Conservation (phyloP, 2,329 filamentous ascomycete genomes). For the Alternaria ethzedia region DNA sequence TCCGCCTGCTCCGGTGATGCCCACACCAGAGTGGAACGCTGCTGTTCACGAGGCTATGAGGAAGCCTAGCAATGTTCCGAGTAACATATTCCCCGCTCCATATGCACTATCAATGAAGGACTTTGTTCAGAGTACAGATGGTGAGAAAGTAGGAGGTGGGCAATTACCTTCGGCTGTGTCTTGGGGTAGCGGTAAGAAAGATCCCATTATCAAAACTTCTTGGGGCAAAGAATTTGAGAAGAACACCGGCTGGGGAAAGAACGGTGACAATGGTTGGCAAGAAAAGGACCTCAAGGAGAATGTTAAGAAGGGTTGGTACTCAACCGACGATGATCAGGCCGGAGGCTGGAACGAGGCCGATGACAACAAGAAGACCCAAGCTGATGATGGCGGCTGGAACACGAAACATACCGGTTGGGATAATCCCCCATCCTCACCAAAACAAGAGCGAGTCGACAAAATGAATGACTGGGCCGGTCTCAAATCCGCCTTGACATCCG, state of each 20-base stretch:
- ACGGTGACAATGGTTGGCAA: not conserved
- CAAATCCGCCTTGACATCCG: not conserved
- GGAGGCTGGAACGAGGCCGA: not conserved
- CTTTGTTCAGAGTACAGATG: not conserved
- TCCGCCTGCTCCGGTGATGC: not conserved
- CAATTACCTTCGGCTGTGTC: constrained; percentile 4
- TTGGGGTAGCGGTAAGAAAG: constrained; percentile 9
- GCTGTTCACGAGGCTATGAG: not conserved
- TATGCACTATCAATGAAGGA: constrained; percentile 1
- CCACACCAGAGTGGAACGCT: constrained; percentile 11
- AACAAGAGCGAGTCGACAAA: not conserved
- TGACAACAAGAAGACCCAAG: not conserved
- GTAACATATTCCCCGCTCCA: constrained; percentile 8
- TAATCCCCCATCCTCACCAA: not conserved
- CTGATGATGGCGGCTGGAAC: not conserved
- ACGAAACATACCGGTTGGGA: not conserved
- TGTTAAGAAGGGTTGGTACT: not conserved
- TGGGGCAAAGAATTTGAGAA: not conserved
- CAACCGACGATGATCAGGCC: not conserved
- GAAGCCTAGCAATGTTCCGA: constrained; percentile 1
- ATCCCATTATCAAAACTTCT: not conserved
- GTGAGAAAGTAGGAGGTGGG: not conserved
- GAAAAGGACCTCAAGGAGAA: not conserved
- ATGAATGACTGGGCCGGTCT: not conserved
- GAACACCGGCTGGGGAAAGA: not conserved